Conservation (phyloP, 352 stramenopile species). For the Pythium grandisporangium region DNA sequence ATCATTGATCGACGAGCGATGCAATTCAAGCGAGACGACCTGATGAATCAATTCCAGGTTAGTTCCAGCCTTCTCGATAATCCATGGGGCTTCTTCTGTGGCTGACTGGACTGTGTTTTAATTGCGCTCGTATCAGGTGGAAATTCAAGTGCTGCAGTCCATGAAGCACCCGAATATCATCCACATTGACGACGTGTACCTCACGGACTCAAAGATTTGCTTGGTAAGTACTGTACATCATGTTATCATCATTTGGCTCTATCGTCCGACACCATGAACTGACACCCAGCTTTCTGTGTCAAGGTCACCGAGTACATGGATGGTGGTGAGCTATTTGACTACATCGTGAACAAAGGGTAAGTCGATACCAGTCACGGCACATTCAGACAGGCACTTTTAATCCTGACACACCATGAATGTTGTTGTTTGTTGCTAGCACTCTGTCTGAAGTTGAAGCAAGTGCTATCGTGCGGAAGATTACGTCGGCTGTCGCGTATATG, state of each 20-base stretch:
- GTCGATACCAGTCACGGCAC: neutral
- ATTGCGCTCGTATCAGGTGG: constrained; percentile 26
- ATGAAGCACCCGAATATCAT: constrained; percentile 89
- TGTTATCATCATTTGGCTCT: too few relatives aligned
- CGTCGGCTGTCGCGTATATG: constrained; percentile 86
- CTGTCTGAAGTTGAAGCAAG: constrained; percentile 83
- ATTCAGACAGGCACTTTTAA: neutral
- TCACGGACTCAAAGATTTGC: constrained; percentile 79
- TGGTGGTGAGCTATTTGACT: constrained; percentile 87
- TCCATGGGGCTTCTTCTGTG: constrained; percentile 1
- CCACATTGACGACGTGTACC: constrained; percentile 80
- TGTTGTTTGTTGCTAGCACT: constrained; percentile 32
- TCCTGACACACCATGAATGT: neutral
- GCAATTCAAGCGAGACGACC: constrained; percentile 59
- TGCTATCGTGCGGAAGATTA: constrained; percentile 84
- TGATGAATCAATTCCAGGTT: constrained; percentile 85
- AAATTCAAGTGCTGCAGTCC: constrained; percentile 87
- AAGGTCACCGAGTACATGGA: constrained; percentile 86
- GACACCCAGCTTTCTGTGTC: neutral
- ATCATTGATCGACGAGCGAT: constrained; percentile 81
- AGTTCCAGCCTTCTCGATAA: too few relatives aligned
- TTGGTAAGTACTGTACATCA: constrained; percentile 34
- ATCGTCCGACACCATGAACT: neutral
- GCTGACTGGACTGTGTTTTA: neutral
- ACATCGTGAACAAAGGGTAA: constrained; percentile 84